Percentiles rank a stretch among this genome's conserved stretches.
Evolutionary conservation across 2,329 filamentous ascomycete species (phyloP).

Genomic region (Huntiella omanensis): DNA sequence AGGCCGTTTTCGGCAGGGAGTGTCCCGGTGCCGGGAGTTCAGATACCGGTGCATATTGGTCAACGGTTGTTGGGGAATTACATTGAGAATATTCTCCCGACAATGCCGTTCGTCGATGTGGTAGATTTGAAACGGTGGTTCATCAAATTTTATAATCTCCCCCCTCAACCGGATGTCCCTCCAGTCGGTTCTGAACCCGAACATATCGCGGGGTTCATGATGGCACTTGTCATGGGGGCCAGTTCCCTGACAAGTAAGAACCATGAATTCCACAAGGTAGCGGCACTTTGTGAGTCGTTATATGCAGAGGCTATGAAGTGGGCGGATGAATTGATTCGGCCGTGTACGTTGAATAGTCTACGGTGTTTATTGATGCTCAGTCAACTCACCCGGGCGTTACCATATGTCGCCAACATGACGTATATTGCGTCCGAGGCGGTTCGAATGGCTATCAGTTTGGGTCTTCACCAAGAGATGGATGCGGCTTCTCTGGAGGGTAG

Average conservation of each 20-base stretch:
- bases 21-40: slow-evolving; percentile 6
- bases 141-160: slow-evolving; percentile 10
- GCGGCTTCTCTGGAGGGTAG: background rate
- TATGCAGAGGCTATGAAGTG: slow-evolving; percentile 12
- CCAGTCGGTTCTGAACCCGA: background rate
- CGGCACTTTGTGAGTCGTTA: slow-evolving; percentile 13
- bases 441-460: slow-evolving; percentile 14
- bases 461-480: slow-evolving; percentile 13
- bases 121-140: slow-evolving; percentile 11
- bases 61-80: slow-evolving; percentile 13
- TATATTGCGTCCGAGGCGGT: slow-evolving; percentile 14
- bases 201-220: slow-evolving; percentile 9
- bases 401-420: slow-evolving; percentile 13
- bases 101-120: slow-evolving; percentile 13
- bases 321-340: slow-evolving; percentile 7
- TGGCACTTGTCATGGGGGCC: slow-evolving; percentile 12
- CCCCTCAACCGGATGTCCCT: background rate
- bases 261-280: slow-evolving; percentile 13
- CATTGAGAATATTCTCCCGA: slow-evolving; percentile 12
- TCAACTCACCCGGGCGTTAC: slow-evolving; percentile 13
- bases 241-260: slow-evolving; percentile 13
- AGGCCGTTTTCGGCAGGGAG: slow-evolving; percentile 5
- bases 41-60: slow-evolving; percentile 13
- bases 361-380: slow-evolving; percentile 13
- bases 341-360: slow-evolving; percentile 8